These are phyloP conservation scores for Daldinia bambusicola DNA, from an alignment of 495 filamentous ascomycete species.

Conservation along the genomic window DNA sequence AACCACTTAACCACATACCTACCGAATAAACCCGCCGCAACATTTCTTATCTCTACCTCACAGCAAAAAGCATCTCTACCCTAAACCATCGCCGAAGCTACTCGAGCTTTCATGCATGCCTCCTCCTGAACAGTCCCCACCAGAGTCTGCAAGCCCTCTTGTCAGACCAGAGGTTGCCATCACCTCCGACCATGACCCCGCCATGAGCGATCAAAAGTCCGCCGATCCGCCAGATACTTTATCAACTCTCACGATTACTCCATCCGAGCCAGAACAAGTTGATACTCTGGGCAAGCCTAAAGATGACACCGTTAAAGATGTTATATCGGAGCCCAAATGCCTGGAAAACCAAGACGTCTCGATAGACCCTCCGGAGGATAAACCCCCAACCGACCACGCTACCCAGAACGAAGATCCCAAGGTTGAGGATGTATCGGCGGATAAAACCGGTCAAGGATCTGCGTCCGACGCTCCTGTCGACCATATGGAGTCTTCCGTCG, in stretches of 20 bases:
- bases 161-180: constrained; percentile 35
- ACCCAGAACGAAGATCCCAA: constrained; percentile 11
- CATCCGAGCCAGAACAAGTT: constrained; percentile 20
- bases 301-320: constrained; percentile 19
- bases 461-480: constrained; percentile 46
- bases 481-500: constrained; percentile 62
- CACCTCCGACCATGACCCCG: constrained; percentile 46
- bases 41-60: constrained; percentile 12
- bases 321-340: background rate
- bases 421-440: background rate
- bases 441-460: constrained; percentile 12
- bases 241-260: constrained; percentile 31
- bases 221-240: constrained; percentile 30
- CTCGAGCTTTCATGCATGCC: constrained; percentile 45
- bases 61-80: constrained; percentile 7
- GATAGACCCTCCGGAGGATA: constrained; percentile 27
- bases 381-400: constrained; percentile 9
- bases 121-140: constrained; percentile 44
- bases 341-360: constrained; percentile 13
- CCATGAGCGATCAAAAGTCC: constrained; percentile 47
- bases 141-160: constrained; percentile 41
- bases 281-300: constrained; percentile 19
- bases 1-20: background rate
- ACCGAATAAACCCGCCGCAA: background rate
- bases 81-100: constrained; percentile 7